Evolutionary conservation across 2,329 filamentous ascomycete genomes (phyloP).

Genomic region (Endocalyx cinctus): DNA sequence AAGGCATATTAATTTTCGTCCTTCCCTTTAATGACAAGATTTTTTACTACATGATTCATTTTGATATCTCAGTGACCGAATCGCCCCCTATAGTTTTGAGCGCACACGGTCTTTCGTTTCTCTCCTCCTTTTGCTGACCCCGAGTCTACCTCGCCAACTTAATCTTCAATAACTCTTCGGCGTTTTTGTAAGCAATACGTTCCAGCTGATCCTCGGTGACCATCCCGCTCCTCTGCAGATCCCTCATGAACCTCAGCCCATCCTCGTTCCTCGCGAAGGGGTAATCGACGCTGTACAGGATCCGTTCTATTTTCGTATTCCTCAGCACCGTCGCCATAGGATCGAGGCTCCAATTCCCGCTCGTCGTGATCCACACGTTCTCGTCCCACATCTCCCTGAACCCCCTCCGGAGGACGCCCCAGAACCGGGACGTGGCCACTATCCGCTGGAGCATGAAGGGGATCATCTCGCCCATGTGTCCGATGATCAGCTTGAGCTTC

Average conservation of each 20-base stretch:
- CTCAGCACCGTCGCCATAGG: slow-evolving; percentile 40
- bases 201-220: slow-evolving; percentile 45
- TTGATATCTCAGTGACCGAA: too few species aligned
- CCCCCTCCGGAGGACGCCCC: too few species aligned
- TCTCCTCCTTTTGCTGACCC: too few species aligned
- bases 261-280: slow-evolving; percentile 48
- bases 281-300: slow-evolving; percentile 56
- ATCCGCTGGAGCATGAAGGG: slow-evolving; percentile 51
- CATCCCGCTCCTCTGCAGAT: slow-evolving; percentile 44
- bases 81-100: too few species aligned
- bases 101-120: too few species aligned
- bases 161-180: slow-evolving; percentile 6
- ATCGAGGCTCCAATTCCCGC: slow-evolving; percentile 45
- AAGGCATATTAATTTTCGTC: too few species aligned
- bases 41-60: too few species aligned
- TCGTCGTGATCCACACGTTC: slow-evolving; percentile 56
- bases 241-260: slow-evolving; percentile 42
- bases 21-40: too few species aligned
- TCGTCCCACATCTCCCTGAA: slow-evolving; percentile 48
- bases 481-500: slow-evolving; percentile 33
- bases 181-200: slow-evolving; percentile 11
- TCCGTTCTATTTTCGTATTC: slow-evolving; percentile 29
- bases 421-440: too few species aligned
- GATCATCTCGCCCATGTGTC: slow-evolving; percentile 42
- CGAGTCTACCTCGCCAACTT: too few species aligned